Evolutionary conservation across 202 grass and related monocot species (phyloP), one percentile per base, ranked within the genome.

Genomic region (Schoenoplectus triqueter): DNA sequence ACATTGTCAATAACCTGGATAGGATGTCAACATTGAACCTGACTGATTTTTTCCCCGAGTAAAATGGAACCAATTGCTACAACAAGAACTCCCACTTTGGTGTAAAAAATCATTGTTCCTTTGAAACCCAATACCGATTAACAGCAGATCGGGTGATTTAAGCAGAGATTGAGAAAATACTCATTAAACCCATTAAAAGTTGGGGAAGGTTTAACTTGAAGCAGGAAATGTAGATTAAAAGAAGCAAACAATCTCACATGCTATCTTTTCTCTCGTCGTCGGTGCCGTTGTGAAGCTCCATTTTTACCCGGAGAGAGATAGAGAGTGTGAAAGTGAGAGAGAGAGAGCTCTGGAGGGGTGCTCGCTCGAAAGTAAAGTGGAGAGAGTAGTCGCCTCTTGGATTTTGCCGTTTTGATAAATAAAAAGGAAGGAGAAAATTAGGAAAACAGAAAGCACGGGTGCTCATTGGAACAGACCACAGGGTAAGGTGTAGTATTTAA

Each of bases 221-320:
- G 48, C 64, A 70, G 1, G 19, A 45, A 83, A 71, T 39, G 68
- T 15, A 69, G 50, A 83, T 51, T 66, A 65, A 31, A 31, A 31
- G 31, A 45, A 52, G 47, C 5, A 51, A 79, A 79, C 17, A 50
- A 48, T 64, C 84, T 86, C 46, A 66, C 84, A 66, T 79, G 84
- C n/a, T 65, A 46, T 76, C 64, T 11, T 68, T 86, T 60, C 42
- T 55, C 18, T 78, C 18, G 19, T 68, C 72, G 46, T 79, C 80
- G 60, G 39, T 68, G 59, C 42, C 74, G 59, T 41, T 78, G 74
- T 86, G 21, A 80, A 86, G 74, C 50, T 86, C 84, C 84, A 86
- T 86, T 85, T 8, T 40, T 4, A 6, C 22, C 14, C 11, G 42
- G 2, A 66, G 78, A 64, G 11, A 63, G 19, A 57, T 15, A 39